Evolutionary conservation across 805 yeast species (phyloP).

Genomic region (Candida suzukii): DNA sequence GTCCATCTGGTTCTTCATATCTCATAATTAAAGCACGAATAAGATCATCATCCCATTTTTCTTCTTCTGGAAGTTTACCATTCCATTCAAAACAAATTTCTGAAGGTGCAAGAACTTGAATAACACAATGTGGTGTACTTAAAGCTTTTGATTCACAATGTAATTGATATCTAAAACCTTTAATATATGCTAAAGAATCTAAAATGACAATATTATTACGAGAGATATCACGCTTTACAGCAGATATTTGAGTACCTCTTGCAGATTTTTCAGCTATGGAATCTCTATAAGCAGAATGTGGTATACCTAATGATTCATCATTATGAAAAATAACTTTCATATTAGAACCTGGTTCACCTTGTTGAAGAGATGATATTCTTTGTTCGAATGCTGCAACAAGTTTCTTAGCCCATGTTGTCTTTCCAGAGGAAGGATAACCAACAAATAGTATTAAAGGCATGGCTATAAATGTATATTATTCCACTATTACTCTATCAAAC

Average conservation of each 20-base stretch:
- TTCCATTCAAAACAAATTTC: slow-evolving; percentile 64
- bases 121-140: slow-evolving; percentile 73
- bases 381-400: slow-evolving; percentile 41
- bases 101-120: slow-evolving; percentile 68
- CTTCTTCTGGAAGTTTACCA: slow-evolving; percentile 19
- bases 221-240: slow-evolving; percentile 75
- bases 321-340: slow-evolving; percentile 61
- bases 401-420: slow-evolving; percentile 63
- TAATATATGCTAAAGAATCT: slow-evolving; percentile 83
- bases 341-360: slow-evolving; percentile 43
- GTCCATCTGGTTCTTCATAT: slow-evolving; percentile 88
- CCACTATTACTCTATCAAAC: no score
- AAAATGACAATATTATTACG: slow-evolving; percentile 68
- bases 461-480: no score
- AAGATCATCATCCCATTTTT: slow-evolving; percentile 58
- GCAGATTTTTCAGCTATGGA: slow-evolving; percentile 73
- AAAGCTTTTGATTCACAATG: slow-evolving; percentile 88
- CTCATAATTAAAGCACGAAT: slow-evolving; percentile 69
- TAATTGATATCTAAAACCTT: slow-evolving; percentile 91
- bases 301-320: slow-evolving; percentile 72
- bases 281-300: slow-evolving; percentile 60
- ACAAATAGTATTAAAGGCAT: slow-evolving; percentile 86
- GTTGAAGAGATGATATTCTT: slow-evolving; percentile 32
- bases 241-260: slow-evolving; percentile 80
- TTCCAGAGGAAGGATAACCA: slow-evolving; percentile 85